These are phyloP conservation scores for Kazachstania sp. DNA, from an alignment of 1,139 yeast species.

Conservation along the genomic window DNA sequence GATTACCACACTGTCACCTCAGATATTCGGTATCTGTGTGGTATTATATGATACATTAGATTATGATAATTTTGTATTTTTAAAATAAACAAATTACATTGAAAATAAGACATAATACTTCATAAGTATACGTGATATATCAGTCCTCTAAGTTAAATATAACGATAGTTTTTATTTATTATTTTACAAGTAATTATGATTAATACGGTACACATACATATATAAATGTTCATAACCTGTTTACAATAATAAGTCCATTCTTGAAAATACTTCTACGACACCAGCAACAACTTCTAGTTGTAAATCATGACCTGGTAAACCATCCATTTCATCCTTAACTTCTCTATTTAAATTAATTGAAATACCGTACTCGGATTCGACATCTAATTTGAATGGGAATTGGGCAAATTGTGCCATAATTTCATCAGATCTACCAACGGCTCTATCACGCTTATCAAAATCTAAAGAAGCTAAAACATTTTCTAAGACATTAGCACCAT, in stretches of 20 bases:
- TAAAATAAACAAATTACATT: no score
- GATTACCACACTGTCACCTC: no score
- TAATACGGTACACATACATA: no score
- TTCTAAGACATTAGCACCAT: constrained; percentile 94
- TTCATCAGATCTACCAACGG: constrained; percentile 90
- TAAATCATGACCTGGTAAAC: constrained; percentile 49
- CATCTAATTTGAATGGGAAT: constrained; percentile 62
- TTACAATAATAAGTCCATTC: constrained; percentile 39
- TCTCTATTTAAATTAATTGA: constrained; percentile 71
- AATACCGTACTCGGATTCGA: constrained; percentile 55
- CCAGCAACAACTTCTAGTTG: constrained; percentile 89
- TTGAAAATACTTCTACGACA: constrained; percentile 46
- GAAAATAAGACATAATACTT: no score
- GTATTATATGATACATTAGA: no score
- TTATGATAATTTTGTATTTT: no score
- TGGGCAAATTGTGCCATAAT: constrained; percentile 72
- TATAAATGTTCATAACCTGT: no score
- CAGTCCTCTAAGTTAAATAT: no score
- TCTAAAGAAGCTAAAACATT: constrained; percentile 72
- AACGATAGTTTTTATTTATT: no score
- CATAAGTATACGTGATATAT: no score
- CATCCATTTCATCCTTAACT: constrained; percentile 56
- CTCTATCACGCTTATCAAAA: constrained; percentile 87
- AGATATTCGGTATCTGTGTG: no score
- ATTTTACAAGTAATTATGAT: no score